Conservation (phyloP, 2,329 filamentous ascomycete species). For the Colletotrichum nymphaeae region DNA sequence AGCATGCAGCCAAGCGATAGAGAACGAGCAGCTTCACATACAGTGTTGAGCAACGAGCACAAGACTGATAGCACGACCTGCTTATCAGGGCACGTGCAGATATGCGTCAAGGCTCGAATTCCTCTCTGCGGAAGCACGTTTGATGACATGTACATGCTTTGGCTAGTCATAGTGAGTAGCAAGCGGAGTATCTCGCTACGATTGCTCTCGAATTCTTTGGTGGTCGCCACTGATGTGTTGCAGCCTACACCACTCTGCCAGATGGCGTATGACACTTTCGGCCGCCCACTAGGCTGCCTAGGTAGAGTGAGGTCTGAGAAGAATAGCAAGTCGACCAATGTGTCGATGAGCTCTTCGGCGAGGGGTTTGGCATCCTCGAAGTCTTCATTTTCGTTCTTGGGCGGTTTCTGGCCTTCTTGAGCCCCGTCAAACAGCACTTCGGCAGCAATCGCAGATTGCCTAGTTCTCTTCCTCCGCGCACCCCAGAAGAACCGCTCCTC, state of each 20-base stretch:
- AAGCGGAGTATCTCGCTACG: conserved; percentile 89
- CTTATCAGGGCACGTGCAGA: conserved; percentile 89
- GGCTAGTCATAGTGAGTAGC: conserved; percentile 85
- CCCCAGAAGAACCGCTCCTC: conserved; percentile 96
- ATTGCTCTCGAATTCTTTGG: conserved; percentile 93
- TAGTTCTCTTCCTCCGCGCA: conserved; percentile 76
- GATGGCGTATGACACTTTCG: conserved; percentile 91
- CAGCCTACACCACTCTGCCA: conserved; percentile 99
- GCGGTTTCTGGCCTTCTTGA: conserved; percentile 49
- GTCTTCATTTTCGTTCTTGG: conserved; percentile 68
- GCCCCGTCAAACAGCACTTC: conserved; percentile 89
- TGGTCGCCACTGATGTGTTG: conserved; percentile 88
- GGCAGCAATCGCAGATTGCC: conserved; percentile 71
- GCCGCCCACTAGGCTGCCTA: conserved; percentile 74
- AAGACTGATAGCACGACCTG: conserved; percentile 90
- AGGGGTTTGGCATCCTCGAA: conserved; percentile 88
- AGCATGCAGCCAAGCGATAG: background rate
- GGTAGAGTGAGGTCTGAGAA: conserved; percentile 91
- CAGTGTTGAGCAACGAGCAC: conserved; percentile 94
- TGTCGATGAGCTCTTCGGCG: conserved; percentile 92
- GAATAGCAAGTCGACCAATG: conserved; percentile 89
- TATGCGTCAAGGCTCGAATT: conserved; percentile 86
- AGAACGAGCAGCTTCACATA: conserved; percentile 55
- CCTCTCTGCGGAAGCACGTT: conserved; percentile 84
- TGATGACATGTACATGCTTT: conserved; percentile 92